phyloP scores from a whole-genome alignment of 2,329 filamentous ascomycete genomes.

The Stachybotrys echinatus region DNA sequence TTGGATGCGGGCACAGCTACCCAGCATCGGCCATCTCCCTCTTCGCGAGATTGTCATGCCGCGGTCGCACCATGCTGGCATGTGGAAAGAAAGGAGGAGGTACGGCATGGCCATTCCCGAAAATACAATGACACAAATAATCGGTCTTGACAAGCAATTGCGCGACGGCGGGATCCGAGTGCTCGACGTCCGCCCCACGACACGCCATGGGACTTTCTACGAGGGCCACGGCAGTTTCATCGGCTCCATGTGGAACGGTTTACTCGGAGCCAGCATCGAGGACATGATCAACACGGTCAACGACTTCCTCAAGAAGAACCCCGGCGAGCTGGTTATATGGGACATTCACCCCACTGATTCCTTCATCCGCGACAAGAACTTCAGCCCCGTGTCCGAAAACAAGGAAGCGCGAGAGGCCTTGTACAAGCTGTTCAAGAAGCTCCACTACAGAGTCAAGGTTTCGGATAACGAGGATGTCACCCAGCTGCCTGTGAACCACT shows the following conservation, averaged over 20 bases:
- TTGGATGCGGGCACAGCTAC: conserved; percentile 24
- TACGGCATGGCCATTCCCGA: conserved; percentile 3
- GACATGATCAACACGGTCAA: conserved; percentile 23
- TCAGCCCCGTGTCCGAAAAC: neutral
- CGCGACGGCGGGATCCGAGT: conserved; percentile 20
- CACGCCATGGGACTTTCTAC: conserved; percentile 3
- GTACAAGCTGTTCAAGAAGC: conserved; percentile 12
- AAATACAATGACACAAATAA: conserved; percentile 18
- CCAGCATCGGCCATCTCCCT: conserved; percentile 16
- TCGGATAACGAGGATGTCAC: conserved; percentile 17
- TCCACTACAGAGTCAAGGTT: conserved; percentile 15
- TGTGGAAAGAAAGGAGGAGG: conserved; percentile 11
- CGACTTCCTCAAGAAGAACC: conserved; percentile 18
- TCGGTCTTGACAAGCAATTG: conserved; percentile 17
- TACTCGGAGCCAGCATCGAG: conserved; percentile 15
- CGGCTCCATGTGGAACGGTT: conserved; percentile 13
- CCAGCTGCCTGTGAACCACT: conserved; percentile 12
- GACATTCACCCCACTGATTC: conserved; percentile 17
- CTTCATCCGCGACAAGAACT: conserved; percentile 2
- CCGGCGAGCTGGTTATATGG: conserved; percentile 27
- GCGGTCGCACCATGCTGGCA: conserved; percentile 23
- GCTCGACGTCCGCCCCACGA: conserved; percentile 19
- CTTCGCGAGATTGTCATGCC: conserved; percentile 24
- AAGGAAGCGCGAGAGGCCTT: conserved; percentile 7
- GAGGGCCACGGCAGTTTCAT: conserved; percentile 15